Percentiles rank a stretch among this genome's conserved stretches.
Evolutionary conservation across 2,329 filamentous ascomycete genomes (phyloP).

Genomic region (Colletotrichum godetiae): DNA sequence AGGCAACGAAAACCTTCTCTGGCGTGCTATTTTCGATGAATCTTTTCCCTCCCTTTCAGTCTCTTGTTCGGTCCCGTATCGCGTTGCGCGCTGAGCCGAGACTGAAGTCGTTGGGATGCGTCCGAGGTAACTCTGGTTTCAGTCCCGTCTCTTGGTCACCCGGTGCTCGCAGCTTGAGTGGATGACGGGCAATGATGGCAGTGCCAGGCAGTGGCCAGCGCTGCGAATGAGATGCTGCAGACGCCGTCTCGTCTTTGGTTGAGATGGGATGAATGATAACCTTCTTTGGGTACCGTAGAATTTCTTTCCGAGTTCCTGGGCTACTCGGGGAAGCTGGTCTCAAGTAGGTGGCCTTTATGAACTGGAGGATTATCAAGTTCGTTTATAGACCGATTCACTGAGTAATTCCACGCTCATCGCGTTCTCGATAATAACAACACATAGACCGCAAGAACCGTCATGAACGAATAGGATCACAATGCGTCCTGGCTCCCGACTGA

Average conservation of each 20-base stretch:
- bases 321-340: neutral
- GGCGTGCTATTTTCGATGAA: conserved; percentile 11
- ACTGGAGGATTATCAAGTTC: neutral
- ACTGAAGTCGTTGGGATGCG: conserved; percentile 24
- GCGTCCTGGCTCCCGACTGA: neutral
- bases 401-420: neutral
- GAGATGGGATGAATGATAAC: conserved; percentile 23
- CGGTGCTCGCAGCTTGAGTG: neutral
- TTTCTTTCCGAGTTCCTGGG: neutral
- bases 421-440: conserved; percentile 16
- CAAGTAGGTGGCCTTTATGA: neutral
- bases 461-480: conserved; percentile 4
- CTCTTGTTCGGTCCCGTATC: neutral
- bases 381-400: conserved; percentile 1
- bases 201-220: conserved; percentile 24
- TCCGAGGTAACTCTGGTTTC: conserved; percentile 29
- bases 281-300: neutral
- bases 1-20: conserved; percentile 16
- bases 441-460: neutral
- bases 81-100: conserved; percentile 7
- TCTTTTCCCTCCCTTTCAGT: neutral
- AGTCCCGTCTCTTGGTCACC: conserved; percentile 5
- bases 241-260: conserved; percentile 28
- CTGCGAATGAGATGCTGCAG: conserved; percentile 24
- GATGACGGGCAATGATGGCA: conserved; percentile 5